phyloP scores from a whole-genome alignment of 352 stramenopile genomes.

The Pythium diclinum region DNA sequence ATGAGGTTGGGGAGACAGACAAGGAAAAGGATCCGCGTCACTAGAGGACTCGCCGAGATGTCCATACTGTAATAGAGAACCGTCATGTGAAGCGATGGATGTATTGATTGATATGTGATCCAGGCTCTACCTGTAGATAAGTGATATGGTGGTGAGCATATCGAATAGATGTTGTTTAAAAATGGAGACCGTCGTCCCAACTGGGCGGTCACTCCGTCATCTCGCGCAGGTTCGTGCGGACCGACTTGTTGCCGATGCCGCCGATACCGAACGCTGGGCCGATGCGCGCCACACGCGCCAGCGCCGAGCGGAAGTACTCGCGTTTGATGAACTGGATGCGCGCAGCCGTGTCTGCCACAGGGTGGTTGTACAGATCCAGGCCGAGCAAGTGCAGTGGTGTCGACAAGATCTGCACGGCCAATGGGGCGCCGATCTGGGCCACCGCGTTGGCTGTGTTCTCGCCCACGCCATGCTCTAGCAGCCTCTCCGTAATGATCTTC shows the following conservation, averaged over 20 bases:
- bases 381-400: conserved; percentile 60
- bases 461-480: conserved; percentile 29
- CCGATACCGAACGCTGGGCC: conserved; percentile 62
- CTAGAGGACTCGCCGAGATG: conserved; percentile 4
- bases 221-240: conserved; percentile 15
- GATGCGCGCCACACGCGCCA: conserved; percentile 48
- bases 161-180: neutral
- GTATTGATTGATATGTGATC: neutral
- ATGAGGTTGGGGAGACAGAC: conserved; percentile 6
- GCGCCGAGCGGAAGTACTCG: conserved; percentile 47
- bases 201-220: conserved; percentile 1
- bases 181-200: neutral
- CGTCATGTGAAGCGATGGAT: neutral
- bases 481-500: conserved; percentile 29
- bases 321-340: conserved; percentile 42
- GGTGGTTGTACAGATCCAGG: conserved; percentile 62
- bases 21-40: neutral
- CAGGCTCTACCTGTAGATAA: neutral
- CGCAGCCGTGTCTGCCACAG: conserved; percentile 8
- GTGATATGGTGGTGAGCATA: neutral
- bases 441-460: conserved; percentile 30
- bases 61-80: neutral
- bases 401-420: conserved; percentile 49
- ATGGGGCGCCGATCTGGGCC: conserved; percentile 45
- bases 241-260: conserved; percentile 52